phyloP scores from a whole-genome alignment of 2,329 filamentous ascomycete genomes.

The Coleophoma crateriformis region DNA sequence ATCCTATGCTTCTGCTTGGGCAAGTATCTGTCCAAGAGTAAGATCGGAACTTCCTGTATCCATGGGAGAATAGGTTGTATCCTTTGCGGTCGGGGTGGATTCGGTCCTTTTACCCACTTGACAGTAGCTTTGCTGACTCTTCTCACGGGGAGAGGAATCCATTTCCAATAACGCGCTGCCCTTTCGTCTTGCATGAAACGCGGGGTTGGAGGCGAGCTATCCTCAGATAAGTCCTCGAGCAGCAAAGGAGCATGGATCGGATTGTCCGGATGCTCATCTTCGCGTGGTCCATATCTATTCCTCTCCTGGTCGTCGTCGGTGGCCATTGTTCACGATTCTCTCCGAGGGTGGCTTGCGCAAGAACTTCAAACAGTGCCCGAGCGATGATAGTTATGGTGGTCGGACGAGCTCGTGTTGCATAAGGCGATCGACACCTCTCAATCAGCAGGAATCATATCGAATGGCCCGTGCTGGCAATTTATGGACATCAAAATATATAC shows the following conservation, averaged over 20 bases:
- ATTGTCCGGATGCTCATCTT: conserved; percentile 22
- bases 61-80: conserved; percentile 58
- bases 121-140: conserved; percentile 35
- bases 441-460: not conserved
- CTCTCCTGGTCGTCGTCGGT: conserved; percentile 13
- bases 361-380: not conserved
- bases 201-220: conserved; percentile 43
- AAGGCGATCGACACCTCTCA: not conserved
- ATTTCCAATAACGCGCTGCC: conserved; percentile 40
- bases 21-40: conserved; percentile 55
- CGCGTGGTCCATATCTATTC: conserved; percentile 9
- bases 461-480: not conserved
- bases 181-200: conserved; percentile 54
- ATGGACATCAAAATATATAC: not conserved
- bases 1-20: conserved; percentile 53
- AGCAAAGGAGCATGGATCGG: conserved; percentile 21
- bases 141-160: conserved; percentile 52
- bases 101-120: conserved; percentile 51
- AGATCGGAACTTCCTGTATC: conserved; percentile 62
- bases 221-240: conserved; percentile 40
- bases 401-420: no score
- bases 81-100: conserved; percentile 41
- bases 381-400: no score
- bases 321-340: not conserved
- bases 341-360: not conserved